A percentile compares a stretch with the other conserved stretches of the same genome.
These are phyloP conservation scores for Grigorovia humatica DNA, from an alignment of 805 yeast species.

Conservation along the genomic window DNA sequence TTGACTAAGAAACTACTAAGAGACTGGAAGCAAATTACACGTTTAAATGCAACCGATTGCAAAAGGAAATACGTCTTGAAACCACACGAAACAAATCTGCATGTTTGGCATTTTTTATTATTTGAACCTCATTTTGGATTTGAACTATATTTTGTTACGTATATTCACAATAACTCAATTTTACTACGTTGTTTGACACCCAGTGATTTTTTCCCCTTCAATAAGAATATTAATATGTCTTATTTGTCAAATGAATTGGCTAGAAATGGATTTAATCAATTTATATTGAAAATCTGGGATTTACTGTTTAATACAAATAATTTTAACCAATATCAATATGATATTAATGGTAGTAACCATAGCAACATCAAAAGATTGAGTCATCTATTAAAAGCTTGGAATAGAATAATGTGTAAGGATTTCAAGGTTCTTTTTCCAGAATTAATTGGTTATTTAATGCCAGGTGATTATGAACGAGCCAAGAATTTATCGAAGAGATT, in stretches of 20 bases:
- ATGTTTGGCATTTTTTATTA: constrained; percentile 25
- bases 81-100: constrained; percentile 28
- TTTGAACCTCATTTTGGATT: constrained; percentile 9
- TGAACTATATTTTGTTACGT: constrained; percentile 20
- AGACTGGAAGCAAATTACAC: constrained; percentile 24
- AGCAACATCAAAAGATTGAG: background rate
- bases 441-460: constrained; percentile 14
- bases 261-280: constrained; percentile 14
- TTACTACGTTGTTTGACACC: constrained; percentile 24
- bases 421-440: constrained; percentile 24
- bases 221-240: constrained; percentile 19
- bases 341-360: background rate
- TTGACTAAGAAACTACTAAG: constrained; percentile 21
- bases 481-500: constrained; percentile 8
- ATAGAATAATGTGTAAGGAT: constrained; percentile 21
- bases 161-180: constrained; percentile 10
- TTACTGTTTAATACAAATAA: constrained; percentile 7
- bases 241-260: constrained; percentile 13
- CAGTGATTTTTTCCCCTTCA: constrained; percentile 18
- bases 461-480: constrained; percentile 19
- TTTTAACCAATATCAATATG: background rate
- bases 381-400: constrained; percentile 18
- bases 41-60: constrained; percentile 3
- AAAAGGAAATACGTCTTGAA: constrained; percentile 12
- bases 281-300: constrained; percentile 16